phyloP scores from a whole-genome alignment of 2,329 filamentous ascomycete species.

The Aspergillus ruber region DNA sequence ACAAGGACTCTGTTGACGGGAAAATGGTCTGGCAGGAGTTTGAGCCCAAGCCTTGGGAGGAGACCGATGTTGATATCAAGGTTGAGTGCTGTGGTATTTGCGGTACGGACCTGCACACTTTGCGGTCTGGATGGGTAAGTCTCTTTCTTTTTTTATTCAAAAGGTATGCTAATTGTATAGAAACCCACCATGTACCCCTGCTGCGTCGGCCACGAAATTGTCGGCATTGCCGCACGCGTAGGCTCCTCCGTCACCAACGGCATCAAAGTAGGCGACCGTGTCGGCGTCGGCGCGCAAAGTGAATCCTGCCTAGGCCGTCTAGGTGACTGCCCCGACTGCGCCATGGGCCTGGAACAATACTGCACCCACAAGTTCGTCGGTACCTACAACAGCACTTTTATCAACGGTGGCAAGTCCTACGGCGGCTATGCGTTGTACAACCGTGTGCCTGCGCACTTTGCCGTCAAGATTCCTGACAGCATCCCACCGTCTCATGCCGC shows the following conservation, averaged over 20 bases:
- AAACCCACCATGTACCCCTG: conserved; percentile 34
- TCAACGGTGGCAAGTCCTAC: conserved; percentile 56
- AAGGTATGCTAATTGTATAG: conserved; percentile 11
- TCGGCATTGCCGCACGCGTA: conserved; percentile 55
- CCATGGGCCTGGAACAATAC: conserved; percentile 35
- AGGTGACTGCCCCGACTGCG: conserved; percentile 50
- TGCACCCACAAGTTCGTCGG: conserved; percentile 24
- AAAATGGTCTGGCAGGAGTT: conserved; percentile 53
- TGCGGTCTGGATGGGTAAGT: conserved; percentile 44
- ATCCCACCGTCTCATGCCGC: conserved; percentile 49
- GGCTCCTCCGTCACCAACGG: conserved; percentile 37
- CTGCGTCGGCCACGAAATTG: conserved; percentile 60
- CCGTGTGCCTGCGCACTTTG: conserved; percentile 53
- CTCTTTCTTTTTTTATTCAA: not conserved
- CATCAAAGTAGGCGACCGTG: conserved; percentile 31
- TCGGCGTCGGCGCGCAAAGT: conserved; percentile 56
- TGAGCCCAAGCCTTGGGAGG: conserved; percentile 60
- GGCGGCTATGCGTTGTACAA: conserved; percentile 59
- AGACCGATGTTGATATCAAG: conserved; percentile 59
- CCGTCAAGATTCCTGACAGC: conserved; percentile 50
- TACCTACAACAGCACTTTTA: conserved; percentile 27
- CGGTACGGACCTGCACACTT: conserved; percentile 54
- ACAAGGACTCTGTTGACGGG: conserved; percentile 44
- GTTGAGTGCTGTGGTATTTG: conserved; percentile 61
- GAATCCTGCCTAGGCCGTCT: conserved; percentile 45